Base-by-base conservation (phyloP, 495 filamentous ascomycete species). In the Xylaria palmicola region DNA sequence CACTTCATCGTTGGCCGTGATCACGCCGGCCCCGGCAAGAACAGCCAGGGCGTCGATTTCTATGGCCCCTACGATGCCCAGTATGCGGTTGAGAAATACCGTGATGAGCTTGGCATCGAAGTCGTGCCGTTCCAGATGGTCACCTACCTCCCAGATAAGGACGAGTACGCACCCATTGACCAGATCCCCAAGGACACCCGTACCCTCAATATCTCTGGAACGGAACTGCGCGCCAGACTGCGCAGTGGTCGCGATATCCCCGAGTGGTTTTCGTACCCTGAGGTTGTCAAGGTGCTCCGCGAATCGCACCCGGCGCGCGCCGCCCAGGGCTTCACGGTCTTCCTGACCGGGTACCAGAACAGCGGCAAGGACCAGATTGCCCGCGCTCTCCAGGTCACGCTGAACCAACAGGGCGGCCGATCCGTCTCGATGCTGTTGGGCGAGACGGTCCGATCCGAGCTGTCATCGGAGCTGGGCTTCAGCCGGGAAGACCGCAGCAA, bases 1-100 rank as follows among this genome's bases (percentile, higher is more conserved):
- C 94, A 98, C 84, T 98, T 98, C 85, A 98, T 98, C 69, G 93
- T 98, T 57, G 94, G 94, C 27, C 90, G 94, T 77, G 94, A 98
- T 74, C 94, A 98, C 74, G 94, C 94, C 66, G 94, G 94, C 55
- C 94, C 94, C 27, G 94, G 94, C 65, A 94, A 91, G 81, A 98
- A 98, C 85, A 91, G 88, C 80, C 88, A 92, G 79, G 95, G 95
- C 27, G 85, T 90, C 65, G 95, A 98, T 69, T 96, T 98, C 81
- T 98, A 98, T 74, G 95, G 95, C 40, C 92, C 94, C 4, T 98
- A 98, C 75, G 94, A 98, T 73, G 94, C 94, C n/a, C 94, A 98
- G 80, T 82, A 94, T 74, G 92, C 91, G 29, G 92, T 98, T 51
- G 92, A 97, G 84, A 95, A 96, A 77, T 98, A 98, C 86, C 86